phyloP scores from a whole-genome alignment of 2,329 filamentous ascomycete species.

The Claviceps digitariae region DNA sequence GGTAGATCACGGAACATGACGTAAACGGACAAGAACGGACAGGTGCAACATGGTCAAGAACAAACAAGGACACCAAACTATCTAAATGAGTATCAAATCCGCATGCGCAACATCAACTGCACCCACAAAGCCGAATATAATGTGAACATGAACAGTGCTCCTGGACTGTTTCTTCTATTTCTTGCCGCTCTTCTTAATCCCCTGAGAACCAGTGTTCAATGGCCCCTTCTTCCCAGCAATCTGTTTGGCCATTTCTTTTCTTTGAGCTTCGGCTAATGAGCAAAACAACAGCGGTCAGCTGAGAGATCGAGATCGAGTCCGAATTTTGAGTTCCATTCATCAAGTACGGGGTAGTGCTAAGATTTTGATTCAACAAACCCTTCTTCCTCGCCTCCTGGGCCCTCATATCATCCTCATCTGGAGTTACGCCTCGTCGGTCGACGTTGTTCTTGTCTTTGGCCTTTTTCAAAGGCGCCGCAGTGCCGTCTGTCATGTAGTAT shows the following conservation, averaged over 20 bases:
- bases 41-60: no score
- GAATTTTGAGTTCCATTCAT: not conserved
- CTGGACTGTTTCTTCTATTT: conserved; percentile 43
- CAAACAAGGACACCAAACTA: not conserved
- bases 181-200: conserved; percentile 98
- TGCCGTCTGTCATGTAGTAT: conserved; percentile 48
- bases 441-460: conserved; percentile 61
- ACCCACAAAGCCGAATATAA: no score
- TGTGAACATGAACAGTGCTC: not conserved
- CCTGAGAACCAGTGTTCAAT: conserved; percentile 68
- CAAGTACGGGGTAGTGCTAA: not conserved
- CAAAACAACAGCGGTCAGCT: not conserved
- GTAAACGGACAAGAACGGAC: not conserved
- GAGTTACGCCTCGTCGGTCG: not conserved
- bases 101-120: not conserved
- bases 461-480: conserved; percentile 68
- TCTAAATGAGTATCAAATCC: not conserved
- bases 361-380: not conserved
- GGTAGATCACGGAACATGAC: not conserved
- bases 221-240: conserved; percentile 72
- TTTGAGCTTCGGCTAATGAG: not conserved
- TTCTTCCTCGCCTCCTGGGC: not conserved
- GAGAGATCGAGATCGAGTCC: not conserved
- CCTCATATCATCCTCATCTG: not conserved
- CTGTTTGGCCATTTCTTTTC: conserved; percentile 68